phyloP scores from a whole-genome alignment of 129 eudicot species.

The Cynara cardunculus region DNA sequence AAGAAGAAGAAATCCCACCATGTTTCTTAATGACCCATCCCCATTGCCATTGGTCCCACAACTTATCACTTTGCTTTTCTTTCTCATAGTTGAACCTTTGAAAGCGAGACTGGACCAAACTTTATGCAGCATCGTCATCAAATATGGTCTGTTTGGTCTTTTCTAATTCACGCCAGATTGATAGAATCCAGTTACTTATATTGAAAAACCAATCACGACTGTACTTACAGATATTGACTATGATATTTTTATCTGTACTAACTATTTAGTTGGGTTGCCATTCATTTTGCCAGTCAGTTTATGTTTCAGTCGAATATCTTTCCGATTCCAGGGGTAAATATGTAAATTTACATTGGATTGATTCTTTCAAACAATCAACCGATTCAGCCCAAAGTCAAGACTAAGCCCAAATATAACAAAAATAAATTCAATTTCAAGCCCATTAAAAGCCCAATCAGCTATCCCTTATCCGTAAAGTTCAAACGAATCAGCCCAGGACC shows the following conservation, averaged over 20 bases:
- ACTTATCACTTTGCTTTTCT: slow-evolving; percentile 17
- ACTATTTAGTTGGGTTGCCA: not conserved
- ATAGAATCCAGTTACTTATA: not conserved
- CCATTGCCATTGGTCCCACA: slow-evolving; percentile 11
- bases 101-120: slow-evolving; percentile 21
- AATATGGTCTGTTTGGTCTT: not conserved
- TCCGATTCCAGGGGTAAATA: not conserved
- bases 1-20: slow-evolving; percentile 1
- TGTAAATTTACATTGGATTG: not conserved
- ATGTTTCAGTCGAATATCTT: not conserved
- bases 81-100: slow-evolving; percentile 20
- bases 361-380: not conserved
- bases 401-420: not conserved
- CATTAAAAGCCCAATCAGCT: not conserved
- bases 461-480: not conserved
- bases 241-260: not conserved
- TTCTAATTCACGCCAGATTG: not conserved
- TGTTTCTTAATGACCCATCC: slow-evolving; percentile 20
- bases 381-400: not conserved
- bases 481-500: not conserved
- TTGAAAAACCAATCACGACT: not conserved
- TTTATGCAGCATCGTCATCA: not conserved
- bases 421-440: not conserved
- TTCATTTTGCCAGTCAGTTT: not conserved
- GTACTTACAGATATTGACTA: not conserved